phyloP scores from a whole-genome alignment of 257 asterid species.

The Euphrasia confusa region DNA sequence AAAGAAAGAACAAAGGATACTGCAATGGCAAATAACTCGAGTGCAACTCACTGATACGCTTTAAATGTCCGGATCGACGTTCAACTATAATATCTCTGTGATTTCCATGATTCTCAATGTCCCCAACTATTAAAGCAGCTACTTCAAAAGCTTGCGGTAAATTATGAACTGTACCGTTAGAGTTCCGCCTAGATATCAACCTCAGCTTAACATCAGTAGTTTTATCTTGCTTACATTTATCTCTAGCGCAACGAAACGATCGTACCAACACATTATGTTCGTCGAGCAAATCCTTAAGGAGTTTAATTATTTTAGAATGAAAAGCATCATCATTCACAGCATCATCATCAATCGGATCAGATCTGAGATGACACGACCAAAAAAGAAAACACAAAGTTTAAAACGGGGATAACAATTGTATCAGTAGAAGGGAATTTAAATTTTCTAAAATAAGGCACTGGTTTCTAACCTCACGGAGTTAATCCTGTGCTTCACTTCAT shows the following conservation, averaged over 20 bases:
- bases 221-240: neutral
- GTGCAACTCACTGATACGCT: neutral
- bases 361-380: too few species aligned
- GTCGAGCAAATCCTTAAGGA: neutral
- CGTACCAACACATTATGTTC: neutral
- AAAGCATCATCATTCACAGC: too few species aligned
- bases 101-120: neutral
- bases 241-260: neutral
- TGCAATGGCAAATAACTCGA: neutral
- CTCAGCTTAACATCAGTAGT: neutral
- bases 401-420: too few species aligned
- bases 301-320: neutral
- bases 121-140: slow-evolving; percentile 4
- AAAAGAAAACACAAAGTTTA: too few species aligned
- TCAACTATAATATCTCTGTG: neutral
- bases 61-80: neutral
- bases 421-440: too few species aligned
- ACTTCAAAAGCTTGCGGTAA: neutral
- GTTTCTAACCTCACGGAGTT: neutral
- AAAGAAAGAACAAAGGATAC: neutral
- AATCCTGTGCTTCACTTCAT: neutral
- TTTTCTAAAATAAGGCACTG: neutral
- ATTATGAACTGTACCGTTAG: neutral
- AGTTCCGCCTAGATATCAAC: neutral
- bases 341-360: too few species aligned